Base-by-base conservation (phyloP, 75 land plant species). In the Pinus taeda region DNA sequence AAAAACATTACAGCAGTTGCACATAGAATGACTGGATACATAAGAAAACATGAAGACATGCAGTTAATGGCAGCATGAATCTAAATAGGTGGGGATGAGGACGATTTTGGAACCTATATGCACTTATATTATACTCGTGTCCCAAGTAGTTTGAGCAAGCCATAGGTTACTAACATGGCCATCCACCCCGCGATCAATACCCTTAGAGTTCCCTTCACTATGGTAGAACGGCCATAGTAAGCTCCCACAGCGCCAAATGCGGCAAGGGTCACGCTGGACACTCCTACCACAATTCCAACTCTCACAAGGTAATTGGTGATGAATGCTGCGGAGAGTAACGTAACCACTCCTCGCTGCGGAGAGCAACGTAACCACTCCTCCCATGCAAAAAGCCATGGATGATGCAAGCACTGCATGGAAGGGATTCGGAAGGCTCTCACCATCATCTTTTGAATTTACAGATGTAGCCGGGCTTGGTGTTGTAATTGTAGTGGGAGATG, bases 161-260 rank as follows among this genome's bases (percentile, higher is more conserved):
- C 94, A 76, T 76, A 94, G 2, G 97, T 94, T 13, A 90, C 73
- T 49, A 73, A 77, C 92, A 90, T 90, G 71, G 94, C 97, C 24
- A 81, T 21, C 87, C 87, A 88, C 11, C 93, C 93, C 22, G 91
- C 91, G 6, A 85, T 8, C 4, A 88, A 59, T n/a, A 91, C 91
- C 20, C 93, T 81, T 14, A 79, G 7, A 0, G 81, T 81, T 0
- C 87, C 86, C 22, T 57, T 73, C 59, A 73, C 53, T 26, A 83
- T 49, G 33, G 78, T 57, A 6, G 85, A 82, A 4, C 89, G 86
- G 18, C 89, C 88, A 33, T 86, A 85, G 1, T 76, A 57, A 21
- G 93, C 93, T 22, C 91, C 89, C 6, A 77, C 15, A 11, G 79
- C 87, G 2, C 93, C 93, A 24, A 86, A 84, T 0, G 67, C 14